Base-by-base conservation (phyloP, 2,329 filamentous ascomycete genomes). In the Aureobasidium sp. region DNA sequence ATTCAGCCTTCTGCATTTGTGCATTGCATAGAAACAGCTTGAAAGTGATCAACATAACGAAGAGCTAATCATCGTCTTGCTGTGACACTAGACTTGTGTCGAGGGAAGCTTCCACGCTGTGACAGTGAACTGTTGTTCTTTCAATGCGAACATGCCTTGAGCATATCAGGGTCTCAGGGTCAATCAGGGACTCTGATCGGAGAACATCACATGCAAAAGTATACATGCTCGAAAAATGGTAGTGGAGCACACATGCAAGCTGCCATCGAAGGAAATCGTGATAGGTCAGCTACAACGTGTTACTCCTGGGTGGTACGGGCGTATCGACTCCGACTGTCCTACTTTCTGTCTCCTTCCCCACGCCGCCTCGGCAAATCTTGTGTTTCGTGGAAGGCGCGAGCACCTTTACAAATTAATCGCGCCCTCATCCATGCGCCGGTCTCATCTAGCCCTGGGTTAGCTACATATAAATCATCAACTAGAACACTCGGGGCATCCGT, bases 351-450 rank as follows among this genome's bases (percentile, higher is more conserved):
- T 42, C n/a, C 15, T 55, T 46, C 53, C 53, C 53, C 53, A 57
- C 53, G 53, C 39, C 17, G 53, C 42, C 55, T 58, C 42, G 55
- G 55, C 32, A 58, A 47, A 26, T 27, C 32, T 36, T 58, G 55
- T 47, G 10, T 17, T 9, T 23, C 8, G 37, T 20, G 3, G 37
- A 55, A 55, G 51, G 41, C 29, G 41, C 39, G 8, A 57, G 27
- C 55, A 58, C 26, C 32, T 12, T 58, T 32, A 20, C 32, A 58
- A 48, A 47, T 58, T 58, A 48, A 58, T 58, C 55, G 55, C 55
- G 55, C 55, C 41, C 42, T 47, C 42, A 47, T 37, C 55, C 55
- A 37, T 48, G 55, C 32, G 55, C 55, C 42, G 55, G 55, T 47
- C 42, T 15, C 44, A 42, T 58, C 55, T 58, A 58, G 55, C 34